These are phyloP conservation scores for Cercospora sesami DNA, from an alignment of 2,329 filamentous ascomycete species.

Conservation along the genomic window DNA sequence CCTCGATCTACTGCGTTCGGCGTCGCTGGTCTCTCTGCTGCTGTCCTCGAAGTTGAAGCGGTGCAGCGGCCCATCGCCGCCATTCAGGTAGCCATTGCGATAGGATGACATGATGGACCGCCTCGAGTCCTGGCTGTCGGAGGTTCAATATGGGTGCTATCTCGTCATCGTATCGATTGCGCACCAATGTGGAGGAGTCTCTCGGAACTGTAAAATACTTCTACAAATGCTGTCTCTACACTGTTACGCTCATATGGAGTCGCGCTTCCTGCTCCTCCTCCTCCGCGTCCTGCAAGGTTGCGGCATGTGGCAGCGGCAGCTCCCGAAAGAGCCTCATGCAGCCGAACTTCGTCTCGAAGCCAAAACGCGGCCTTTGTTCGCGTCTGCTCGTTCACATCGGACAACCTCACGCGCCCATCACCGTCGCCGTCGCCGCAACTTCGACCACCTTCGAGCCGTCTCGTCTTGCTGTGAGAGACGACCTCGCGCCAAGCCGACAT, in stretches of 20 bases:
- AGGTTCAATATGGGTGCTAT: background rate
- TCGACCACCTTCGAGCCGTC: background rate
- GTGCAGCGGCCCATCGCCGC: too few species aligned
- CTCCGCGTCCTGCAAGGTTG: background rate
- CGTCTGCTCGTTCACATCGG: background rate
- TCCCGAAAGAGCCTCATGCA: background rate
- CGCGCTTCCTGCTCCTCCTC: background rate
- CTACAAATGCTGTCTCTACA: background rate
- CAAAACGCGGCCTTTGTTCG: background rate
- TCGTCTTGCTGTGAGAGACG: background rate
- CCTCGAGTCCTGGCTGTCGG: background rate
- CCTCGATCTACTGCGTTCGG: too few species aligned
- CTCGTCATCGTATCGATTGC: background rate
- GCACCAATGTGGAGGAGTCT: background rate
- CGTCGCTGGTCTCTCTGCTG: too few species aligned
- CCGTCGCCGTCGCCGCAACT: background rate
- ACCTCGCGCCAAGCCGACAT: background rate
- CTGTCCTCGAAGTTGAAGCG: too few species aligned
- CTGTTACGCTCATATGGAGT: too few species aligned
- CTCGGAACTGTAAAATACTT: background rate
- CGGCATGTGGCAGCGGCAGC: background rate
- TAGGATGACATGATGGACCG: background rate
- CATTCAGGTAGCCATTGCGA: too few species aligned
- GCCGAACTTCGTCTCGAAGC: slow-evolving; percentile 1
- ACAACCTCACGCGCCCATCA: background rate